A percentile compares a stretch with the other conserved stretches of the same genome.
Evolutionary conservation across 2,329 filamentous ascomycete species (phyloP).

Genomic region (Hypoxylon sp.): DNA sequence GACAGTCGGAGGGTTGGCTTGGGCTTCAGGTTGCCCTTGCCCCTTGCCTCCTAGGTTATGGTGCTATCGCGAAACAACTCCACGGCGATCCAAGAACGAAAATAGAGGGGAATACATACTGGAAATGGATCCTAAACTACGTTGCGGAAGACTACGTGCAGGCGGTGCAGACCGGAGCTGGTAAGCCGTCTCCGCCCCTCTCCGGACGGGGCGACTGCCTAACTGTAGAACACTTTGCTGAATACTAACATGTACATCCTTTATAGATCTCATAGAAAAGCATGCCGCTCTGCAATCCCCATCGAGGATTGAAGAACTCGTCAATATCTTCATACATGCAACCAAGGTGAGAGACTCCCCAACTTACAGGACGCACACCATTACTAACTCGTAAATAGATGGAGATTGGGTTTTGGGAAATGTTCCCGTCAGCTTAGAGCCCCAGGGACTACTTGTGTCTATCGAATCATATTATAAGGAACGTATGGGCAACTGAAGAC

Average conservation of each 20-base stretch:
- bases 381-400: constrained; percentile 58
- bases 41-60: constrained; percentile 92
- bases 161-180: constrained; percentile 78
- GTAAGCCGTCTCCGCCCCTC: constrained; percentile 61
- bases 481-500: constrained; percentile 1
- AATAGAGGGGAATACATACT: constrained; percentile 80
- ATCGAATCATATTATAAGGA: background rate
- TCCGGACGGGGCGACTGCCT: background rate
- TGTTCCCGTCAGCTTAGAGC: constrained; percentile 60
- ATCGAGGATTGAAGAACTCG: constrained; percentile 82
- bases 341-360: constrained; percentile 74
- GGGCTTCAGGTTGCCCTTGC: constrained; percentile 87
- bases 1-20: constrained; percentile 89
- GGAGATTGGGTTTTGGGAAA: constrained; percentile 70
- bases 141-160: constrained; percentile 82
- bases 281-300: constrained; percentile 81
- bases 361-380: constrained; percentile 2
- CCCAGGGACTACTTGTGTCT: background rate
- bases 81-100: constrained; percentile 73
- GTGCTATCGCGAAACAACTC: constrained; percentile 80
- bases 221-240: background rate
- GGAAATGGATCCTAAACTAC: constrained; percentile 94
- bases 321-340: constrained; percentile 88
- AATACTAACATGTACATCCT: constrained; percentile 20
- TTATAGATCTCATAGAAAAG: constrained; percentile 80